Percentiles rank a stretch among this genome's conserved stretches.
phyloP scores from a whole-genome alignment of 495 filamentous ascomycete species.

The Chaetomium fimeti region DNA sequence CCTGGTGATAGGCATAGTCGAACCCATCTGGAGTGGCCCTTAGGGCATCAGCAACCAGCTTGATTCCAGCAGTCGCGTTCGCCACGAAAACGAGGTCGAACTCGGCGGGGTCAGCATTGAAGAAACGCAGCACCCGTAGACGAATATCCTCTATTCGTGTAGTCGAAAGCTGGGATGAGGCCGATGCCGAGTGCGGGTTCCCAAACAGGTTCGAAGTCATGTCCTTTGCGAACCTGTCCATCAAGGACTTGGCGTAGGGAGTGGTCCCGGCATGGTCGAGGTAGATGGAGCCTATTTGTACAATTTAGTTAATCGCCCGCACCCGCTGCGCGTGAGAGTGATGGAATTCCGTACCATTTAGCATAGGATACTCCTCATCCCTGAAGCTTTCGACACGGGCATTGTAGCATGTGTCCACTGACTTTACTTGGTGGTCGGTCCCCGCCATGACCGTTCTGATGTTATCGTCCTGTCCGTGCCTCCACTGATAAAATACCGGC shows the following conservation, averaged over 20 bases:
- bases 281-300: conserved; percentile 73
- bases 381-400: conserved; percentile 65
- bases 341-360: conserved; percentile 57
- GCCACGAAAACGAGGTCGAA: conserved; percentile 91
- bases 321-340: not conserved
- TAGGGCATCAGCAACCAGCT: conserved; percentile 76
- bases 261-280: conserved; percentile 94
- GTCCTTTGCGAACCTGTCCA: conserved; percentile 71
- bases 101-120: conserved; percentile 76
- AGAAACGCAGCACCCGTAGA: conserved; percentile 69
- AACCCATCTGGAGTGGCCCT: conserved; percentile 64
- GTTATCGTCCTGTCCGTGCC: conserved; percentile 10
- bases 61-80: conserved; percentile 89
- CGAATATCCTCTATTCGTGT: conserved; percentile 73
- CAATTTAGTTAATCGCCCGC: conserved; percentile 14
- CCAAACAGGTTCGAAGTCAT: conserved; percentile 79
- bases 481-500: not conserved
- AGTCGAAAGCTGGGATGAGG: conserved; percentile 74
- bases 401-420: conserved; percentile 53
- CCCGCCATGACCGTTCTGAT: conserved; percentile 15
- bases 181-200: conserved; percentile 86
- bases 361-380: conserved; percentile 74
- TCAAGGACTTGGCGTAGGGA: conserved; percentile 72
- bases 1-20: conserved; percentile 78
- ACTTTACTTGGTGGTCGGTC: not conserved